Evolutionary conservation across 2,329 filamentous ascomycete genomes (phyloP).

Genomic region (Huntiella decipiens): DNA sequence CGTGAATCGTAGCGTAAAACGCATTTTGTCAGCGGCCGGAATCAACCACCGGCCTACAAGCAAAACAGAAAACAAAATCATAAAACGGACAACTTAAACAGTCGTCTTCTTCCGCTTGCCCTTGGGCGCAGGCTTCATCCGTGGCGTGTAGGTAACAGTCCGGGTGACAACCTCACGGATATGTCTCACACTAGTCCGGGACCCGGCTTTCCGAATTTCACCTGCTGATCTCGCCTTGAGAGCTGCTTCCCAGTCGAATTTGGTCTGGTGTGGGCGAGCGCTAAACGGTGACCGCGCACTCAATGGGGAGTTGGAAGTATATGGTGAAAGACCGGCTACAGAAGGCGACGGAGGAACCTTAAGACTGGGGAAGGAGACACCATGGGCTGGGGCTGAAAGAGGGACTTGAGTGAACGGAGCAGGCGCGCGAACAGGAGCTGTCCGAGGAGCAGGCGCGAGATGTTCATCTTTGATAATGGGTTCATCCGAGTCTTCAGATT

Average conservation of each 20-base stretch:
- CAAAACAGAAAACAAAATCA: neutral
- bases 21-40: slow-evolving; percentile 1
- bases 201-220: slow-evolving; percentile 33
- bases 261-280: slow-evolving; percentile 43
- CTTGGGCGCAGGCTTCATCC: slow-evolving; percentile 75
- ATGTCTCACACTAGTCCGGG: slow-evolving; percentile 44
- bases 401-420: slow-evolving; percentile 35
- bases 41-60: slow-evolving; percentile 2
- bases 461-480: slow-evolving; percentile 17
- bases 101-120: slow-evolving; percentile 68
- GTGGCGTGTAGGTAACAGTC: slow-evolving; percentile 76
- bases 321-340: slow-evolving; percentile 30
- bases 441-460: slow-evolving; percentile 17
- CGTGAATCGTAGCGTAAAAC: slow-evolving; percentile 4
- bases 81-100: neutral
- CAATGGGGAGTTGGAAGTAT: slow-evolving; percentile 42
- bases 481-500: slow-evolving; percentile 22
- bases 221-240: slow-evolving; percentile 39
- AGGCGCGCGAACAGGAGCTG: slow-evolving; percentile 21
- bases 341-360: slow-evolving; percentile 61
- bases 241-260: slow-evolving; percentile 61
- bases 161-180: slow-evolving; percentile 86
- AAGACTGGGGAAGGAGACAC: slow-evolving; percentile 45
- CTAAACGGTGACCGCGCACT: slow-evolving; percentile 64
- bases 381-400: slow-evolving; percentile 41